Percentiles rank a stretch among this genome's conserved stretches.
phyloP scores from a whole-genome alignment of 768 basidiomycete genomes.

The Trametes maxima region DNA sequence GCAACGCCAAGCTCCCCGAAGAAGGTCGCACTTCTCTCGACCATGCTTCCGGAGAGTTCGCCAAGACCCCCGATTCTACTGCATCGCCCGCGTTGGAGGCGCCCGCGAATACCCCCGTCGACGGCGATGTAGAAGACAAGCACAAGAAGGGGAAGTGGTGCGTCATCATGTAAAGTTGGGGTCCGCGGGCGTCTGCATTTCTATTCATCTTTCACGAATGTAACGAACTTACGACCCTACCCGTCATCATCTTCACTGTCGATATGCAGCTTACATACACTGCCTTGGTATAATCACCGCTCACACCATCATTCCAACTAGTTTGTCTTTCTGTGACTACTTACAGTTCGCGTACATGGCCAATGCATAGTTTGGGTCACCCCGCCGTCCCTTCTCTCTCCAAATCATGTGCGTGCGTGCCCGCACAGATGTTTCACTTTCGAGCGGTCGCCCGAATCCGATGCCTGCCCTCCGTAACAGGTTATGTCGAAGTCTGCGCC shows the following conservation, averaged over 20 bases:
- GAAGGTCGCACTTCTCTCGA: slow-evolving; percentile 52
- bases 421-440: neutral
- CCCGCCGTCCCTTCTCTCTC: neutral
- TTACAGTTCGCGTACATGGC: slow-evolving; percentile 3
- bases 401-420: neutral
- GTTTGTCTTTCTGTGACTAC: slow-evolving; percentile 6
- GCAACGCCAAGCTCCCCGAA: slow-evolving; percentile 40
- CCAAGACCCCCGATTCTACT: slow-evolving; percentile 18
- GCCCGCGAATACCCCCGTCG: slow-evolving; percentile 25
- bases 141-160: slow-evolving; percentile 32
- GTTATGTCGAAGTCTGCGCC: too few relatives aligned
- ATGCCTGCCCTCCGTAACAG: too few relatives aligned
- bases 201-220: slow-evolving; percentile 18
- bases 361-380: slow-evolving; percentile 14
- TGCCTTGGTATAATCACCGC: slow-evolving; percentile 18
- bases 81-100: slow-evolving; percentile 22
- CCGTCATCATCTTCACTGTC: slow-evolving; percentile 10
- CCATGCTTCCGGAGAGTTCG: slow-evolving; percentile 52
- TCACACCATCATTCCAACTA: slow-evolving; percentile 16
- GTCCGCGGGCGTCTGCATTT: slow-evolving; percentile 7
- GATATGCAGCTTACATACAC: slow-evolving; percentile 21
- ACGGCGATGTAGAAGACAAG: slow-evolving; percentile 24
- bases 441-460: neutral
- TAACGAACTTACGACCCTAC: slow-evolving; percentile 20
- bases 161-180: slow-evolving; percentile 31